Base-by-base conservation (phyloP, 805 yeast species). In the Scheffersomyces ergatensis region DNA sequence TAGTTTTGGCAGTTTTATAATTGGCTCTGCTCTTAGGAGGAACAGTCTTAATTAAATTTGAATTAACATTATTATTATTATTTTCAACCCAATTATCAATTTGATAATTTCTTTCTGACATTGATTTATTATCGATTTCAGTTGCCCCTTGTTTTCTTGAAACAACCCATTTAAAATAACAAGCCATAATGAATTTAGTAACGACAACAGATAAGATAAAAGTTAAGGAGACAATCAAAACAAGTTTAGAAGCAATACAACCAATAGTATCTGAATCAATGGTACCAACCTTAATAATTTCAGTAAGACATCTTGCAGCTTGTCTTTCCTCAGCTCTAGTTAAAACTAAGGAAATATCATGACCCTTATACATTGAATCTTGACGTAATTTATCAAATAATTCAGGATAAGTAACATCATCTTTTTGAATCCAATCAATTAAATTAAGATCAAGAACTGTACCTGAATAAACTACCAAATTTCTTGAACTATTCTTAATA, bases 211-310 rank as follows among this genome's bases (percentile, higher is more conserved):
- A 76, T 43, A 93, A 70, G 53, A 93, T 90, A 58, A 93, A 89
- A 8, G 85, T 83, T 54, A 93, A 74, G 1, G 97, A 86, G 5
- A 85, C 76, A 51, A 80, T 79, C 45, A 93, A 74, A 1, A 93
- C 97, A 30, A 90, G 81, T 40, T 81, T 69, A 0, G 97, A 89
- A 0, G 96, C 95, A 55, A 93, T 82, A 66, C 99, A 93, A 5
- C 99, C 99, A 54, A 93, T 80, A 5, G 96, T 82, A 29, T 86
- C 87, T 2, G 90, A 80, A 57, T 93, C 98, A 32, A 93, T 78
- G 36, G 80, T 82, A 17, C 99, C 99, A 13, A 92, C 95, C 62
- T 85, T 88, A 38, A 86, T 72, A 39, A 89, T 85, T 62, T 93
- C 98, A 9, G 83, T 69, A 40, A 93, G 67, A 62, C 99, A 93